These are phyloP conservation scores for Nitzschia sp. DNA, from an alignment of 108 stramenopile genomes.

Conservation along the genomic window DNA sequence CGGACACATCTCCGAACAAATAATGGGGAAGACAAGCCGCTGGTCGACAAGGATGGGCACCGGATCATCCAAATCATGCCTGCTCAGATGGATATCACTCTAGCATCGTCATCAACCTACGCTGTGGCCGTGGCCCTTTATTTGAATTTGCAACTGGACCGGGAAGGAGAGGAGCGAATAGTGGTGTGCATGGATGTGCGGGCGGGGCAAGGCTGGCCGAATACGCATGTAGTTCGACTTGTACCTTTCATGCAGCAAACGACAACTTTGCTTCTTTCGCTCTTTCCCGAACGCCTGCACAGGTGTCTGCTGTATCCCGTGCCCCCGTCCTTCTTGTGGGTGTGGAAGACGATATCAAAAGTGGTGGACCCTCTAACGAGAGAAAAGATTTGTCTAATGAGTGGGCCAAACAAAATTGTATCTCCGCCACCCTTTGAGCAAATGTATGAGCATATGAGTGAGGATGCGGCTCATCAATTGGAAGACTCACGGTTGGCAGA, in stretches of 20 bases:
- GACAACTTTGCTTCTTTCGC: constrained; percentile 41
- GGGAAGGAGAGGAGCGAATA: constrained; percentile 46
- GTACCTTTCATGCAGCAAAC: constrained; percentile 64
- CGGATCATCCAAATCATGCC: constrained; percentile 68
- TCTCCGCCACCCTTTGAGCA: constrained; percentile 34
- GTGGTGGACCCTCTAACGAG: constrained; percentile 61
- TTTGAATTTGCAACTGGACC: constrained; percentile 51
- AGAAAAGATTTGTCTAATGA: constrained; percentile 44
- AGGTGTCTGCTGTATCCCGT: constrained; percentile 63
- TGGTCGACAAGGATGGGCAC: constrained; percentile 33
- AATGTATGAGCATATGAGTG: constrained; percentile 20
- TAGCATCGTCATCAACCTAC: constrained; percentile 55
- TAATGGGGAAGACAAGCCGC: background rate
- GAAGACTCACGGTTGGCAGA: constrained; percentile 19
- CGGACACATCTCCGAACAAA: background rate
- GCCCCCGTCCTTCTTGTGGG: constrained; percentile 42
- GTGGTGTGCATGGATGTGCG: constrained; percentile 70
- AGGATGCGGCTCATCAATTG: constrained; percentile 13
- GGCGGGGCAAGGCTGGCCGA: constrained; percentile 76
- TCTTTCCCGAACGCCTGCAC: constrained; percentile 72
- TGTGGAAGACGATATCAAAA: constrained; percentile 49
- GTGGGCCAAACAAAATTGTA: constrained; percentile 29
- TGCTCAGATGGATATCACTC: constrained; percentile 51
- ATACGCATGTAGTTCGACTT: constrained; percentile 46
- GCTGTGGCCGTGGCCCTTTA: constrained; percentile 74